Base-by-base conservation (phyloP, 1,284 basidiomycete genomes). In the Takashimella koratensis region DNA sequence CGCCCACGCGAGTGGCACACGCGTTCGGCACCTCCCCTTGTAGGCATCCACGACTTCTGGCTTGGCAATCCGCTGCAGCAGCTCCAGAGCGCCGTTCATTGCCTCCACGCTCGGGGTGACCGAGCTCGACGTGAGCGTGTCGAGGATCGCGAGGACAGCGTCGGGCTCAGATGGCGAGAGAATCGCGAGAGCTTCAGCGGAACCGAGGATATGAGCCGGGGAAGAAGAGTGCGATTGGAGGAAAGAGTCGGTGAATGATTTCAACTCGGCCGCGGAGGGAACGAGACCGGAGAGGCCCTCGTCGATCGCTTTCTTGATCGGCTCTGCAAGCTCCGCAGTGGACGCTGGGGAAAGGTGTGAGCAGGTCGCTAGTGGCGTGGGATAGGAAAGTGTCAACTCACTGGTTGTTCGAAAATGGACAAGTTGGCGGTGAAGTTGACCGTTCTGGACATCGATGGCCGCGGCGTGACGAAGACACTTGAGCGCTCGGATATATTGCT, bases 401-500 rank as follows among this genome's bases (percentile, higher is more conserved):
- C 87, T 78, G 66, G 73, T 73, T 56, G 77, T 75, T 26, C 81
- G 80, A 66, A 94, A 81, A 65, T 88, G 80, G 4, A 89, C 78
- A 23, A 87, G 73, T 43, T 87, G 83, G 10, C 84, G 67, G 60
- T 94, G 88, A 26, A 96, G 74, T 43, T 84, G 82, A 0, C 91
- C 82, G 54, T 86, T 73, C 8, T 82, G 76, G 0, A 82, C 60
- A 51, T 86, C 80, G 10, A 93, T 63, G 0, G 77, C 68, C 11
- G 83, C 77, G 1, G 86, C 87, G 2, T 77, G 78, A 8, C 79
- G 79, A 4, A 98, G 79, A 0, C 89, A 89, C 56, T 82, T 80
- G 1, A 85, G 76, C 0, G 91, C 92, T 63, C 90, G 86, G 23
- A 94, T 73, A 65, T 86, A 86, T 70, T 89, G 90, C 66, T 84